Percentiles rank a stretch among this genome's conserved stretches.
These are phyloP conservation scores for Hamamelis virginiana DNA, from an alignment of 164 flowering plant species.

Conservation along the genomic window DNA sequence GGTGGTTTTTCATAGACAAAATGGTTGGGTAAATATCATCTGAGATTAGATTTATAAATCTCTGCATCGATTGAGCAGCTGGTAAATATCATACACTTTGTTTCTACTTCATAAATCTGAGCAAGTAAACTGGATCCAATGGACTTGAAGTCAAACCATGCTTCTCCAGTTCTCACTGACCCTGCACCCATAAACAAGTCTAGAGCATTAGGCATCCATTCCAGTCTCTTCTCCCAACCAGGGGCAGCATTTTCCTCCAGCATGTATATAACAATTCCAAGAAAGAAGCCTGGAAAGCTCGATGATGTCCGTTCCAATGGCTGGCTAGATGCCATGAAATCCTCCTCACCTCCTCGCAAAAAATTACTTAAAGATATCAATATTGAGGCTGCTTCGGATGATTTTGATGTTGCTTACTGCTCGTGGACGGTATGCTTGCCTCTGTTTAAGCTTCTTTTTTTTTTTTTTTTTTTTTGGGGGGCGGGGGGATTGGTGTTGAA, in stretches of 20 bases:
- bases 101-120: neutral
- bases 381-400: slow-evolving; percentile 43
- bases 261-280: slow-evolving; percentile 37
- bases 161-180: slow-evolving; percentile 74
- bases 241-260: slow-evolving; percentile 31
- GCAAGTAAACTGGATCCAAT: slow-evolving; percentile 22
- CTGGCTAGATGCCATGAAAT: slow-evolving; percentile 77
- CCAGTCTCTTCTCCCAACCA: slow-evolving; percentile 36
- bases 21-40: slow-evolving; percentile 40
- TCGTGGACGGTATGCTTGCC: slow-evolving; percentile 62
- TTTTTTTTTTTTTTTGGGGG: neutral
- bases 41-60: neutral
- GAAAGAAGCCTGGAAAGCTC: slow-evolving; percentile 51
- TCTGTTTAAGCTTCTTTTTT: neutral
- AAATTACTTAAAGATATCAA: slow-evolving; percentile 47
- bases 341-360: slow-evolving; percentile 81
- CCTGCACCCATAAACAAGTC: slow-evolving; percentile 62
- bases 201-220: slow-evolving; percentile 61
- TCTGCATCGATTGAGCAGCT: neutral
- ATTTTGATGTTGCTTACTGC: slow-evolving; percentile 39
- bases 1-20: slow-evolving; percentile 76
- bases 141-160: slow-evolving; percentile 54
- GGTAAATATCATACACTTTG: neutral
- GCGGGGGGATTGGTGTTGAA: too few species aligned
- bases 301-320: slow-evolving; percentile 65